A percentile compares a stretch with the other conserved stretches of the same genome.
Evolutionary conservation across 225 moss, liverwort and hornwort genomes (phyloP).

Genomic region (Sphagnum tenellum): DNA sequence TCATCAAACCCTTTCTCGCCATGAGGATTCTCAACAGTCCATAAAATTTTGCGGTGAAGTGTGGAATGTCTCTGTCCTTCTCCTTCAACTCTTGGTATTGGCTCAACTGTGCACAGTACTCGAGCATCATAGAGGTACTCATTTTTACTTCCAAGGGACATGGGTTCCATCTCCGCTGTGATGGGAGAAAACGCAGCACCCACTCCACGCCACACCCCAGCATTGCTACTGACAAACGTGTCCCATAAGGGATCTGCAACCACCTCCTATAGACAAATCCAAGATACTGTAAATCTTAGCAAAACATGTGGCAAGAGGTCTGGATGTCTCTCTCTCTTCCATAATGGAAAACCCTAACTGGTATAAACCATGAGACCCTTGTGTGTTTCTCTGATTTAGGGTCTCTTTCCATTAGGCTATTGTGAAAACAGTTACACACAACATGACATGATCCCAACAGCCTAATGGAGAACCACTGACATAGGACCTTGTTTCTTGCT

Average conservation of each 20-base stretch:
- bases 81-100: constrained; percentile 41
- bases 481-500: too few relatives aligned
- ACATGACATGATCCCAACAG: too few relatives aligned
- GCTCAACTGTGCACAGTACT: constrained; percentile 55
- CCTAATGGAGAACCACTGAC: too few relatives aligned
- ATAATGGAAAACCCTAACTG: neutral
- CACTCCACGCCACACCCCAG: constrained; percentile 92
- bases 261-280: constrained; percentile 45
- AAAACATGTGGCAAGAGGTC: neutral
- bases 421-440: neutral
- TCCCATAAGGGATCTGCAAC: constrained; percentile 60
- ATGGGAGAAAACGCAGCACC: constrained; percentile 81
- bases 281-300: neutral
- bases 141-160: constrained; percentile 51
- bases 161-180: constrained; percentile 82
- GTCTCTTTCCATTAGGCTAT: neutral
- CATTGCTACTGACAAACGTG: constrained; percentile 78
- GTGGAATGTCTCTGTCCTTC: constrained; percentile 18
- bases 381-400: neutral
- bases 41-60: constrained; percentile 57
- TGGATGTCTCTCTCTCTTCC: neutral
- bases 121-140: constrained; percentile 71
- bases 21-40: constrained; percentile 56
- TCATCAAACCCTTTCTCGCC: constrained; percentile 39
- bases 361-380: constrained; percentile 2